Base-by-base conservation (phyloP, 106 monocot genomes). In the Hemerocallis citrina region DNA sequence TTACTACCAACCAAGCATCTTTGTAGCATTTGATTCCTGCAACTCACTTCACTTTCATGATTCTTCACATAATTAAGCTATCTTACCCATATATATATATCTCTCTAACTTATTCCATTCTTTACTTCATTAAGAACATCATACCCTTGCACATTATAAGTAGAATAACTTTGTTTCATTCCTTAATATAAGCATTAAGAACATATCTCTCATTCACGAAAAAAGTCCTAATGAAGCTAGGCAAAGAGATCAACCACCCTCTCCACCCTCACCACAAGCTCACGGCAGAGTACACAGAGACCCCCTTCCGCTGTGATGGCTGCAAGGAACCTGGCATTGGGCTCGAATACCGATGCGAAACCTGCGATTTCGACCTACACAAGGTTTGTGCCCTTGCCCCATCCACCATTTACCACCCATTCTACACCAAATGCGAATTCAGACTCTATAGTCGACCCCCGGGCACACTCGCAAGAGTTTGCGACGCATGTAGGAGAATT, bases 241-340 rank as follows among this genome's bases (percentile, higher is more conserved):
- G 70, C 61, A 83, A 72, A 57, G 83, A 84, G 64, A 50, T 78
- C 55, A 14, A 21, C 29, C 74, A 75, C 64, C 71, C 67, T 3
- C 64, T 32, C 45, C 83, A 84, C 17, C 77, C 69, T 16, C 47
- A 71, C 5, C 83, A 84, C 68, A 68, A 49, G 58, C 72, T 79
- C 30, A 79, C 31, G 51, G 57, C 69, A 28, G 79, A 72, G 59
- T 73, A 72, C 75, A 69, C 72, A 0, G 84, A 79, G 41, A 72
- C 34, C 16, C 84, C 84, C 1, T 85, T 80, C 63, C 23, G 57
- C 17, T 85, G 85, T 48, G 73, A 85, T 47, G 85, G 85, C 9
- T 80, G 85, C 69, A 69, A 63, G 34, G 85, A 85, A 45, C 76
- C 73, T 1, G 80, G 85, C 28, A 77, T 85, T 2, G 85, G 85